Evolutionary conservation across 495 filamentous ascomycete species (phyloP), one percentile per base, ranked within the genome.

Genomic region (Hyaloscypha bicolor): DNA sequence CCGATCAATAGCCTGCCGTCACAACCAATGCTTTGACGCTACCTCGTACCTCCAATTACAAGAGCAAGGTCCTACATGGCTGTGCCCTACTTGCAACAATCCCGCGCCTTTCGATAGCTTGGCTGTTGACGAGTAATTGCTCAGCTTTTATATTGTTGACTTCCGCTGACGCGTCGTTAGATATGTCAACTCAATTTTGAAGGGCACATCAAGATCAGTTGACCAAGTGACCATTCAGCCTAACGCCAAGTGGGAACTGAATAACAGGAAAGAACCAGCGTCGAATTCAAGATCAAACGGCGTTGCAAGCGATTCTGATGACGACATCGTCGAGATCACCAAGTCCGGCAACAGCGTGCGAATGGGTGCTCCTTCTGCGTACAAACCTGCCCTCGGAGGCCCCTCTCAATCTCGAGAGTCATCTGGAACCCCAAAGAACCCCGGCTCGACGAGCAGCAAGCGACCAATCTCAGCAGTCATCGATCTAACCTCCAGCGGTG

Each of bases 21-120:
- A 99, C 78, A 93, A 94, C 51, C 92, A 95, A 71, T 98, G 95
- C 73, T 98, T 98, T 74, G 95, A 99, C 76, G 95, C 90, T n/a
- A 87, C 87, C 3, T 96, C 93, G 3, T 99, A 97, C 71, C 81
- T 99, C 16, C 92, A 97, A 71, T 75, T 99, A 45, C 93, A 97
- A 73, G 93, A 97, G 75, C 95, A 99, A 80, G 94, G 92, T 0
- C 94, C 95, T 25, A 94, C 93, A 12, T 99, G 95, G 95, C 81
- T 86, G 25, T 99, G 95, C 72, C 95, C 95, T 9, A 89, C 97
- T 31, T 99, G 95, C 79, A 92, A 88, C 74, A 96, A 97, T 70
- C 78, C 86, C 0, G 87, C 92, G 9, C 86, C 86, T 9, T 99
- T 93, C 73, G 90, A 94, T 53, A 87, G 84, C 33, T 75, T 99